Conservation (phyloP, 768 basidiomycete genomes). For the Paxillus ammoniavirescens region DNA sequence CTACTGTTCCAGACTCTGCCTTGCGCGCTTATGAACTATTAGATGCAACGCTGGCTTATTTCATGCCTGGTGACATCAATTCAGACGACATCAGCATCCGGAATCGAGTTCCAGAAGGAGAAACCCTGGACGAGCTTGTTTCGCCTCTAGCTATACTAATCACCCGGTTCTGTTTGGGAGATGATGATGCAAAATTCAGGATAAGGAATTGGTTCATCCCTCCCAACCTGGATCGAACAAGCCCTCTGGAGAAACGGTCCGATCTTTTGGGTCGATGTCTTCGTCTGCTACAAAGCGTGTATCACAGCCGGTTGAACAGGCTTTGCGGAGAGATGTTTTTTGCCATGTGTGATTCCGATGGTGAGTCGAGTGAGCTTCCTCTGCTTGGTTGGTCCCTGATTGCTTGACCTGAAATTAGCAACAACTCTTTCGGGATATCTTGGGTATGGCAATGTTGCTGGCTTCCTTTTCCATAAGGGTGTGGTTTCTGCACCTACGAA, state of each 20-base stretch:
- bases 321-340: constrained; percentile 86
- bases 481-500: constrained; percentile 59
- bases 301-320: constrained; percentile 70
- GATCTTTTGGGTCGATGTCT: constrained; percentile 80
- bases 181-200: constrained; percentile 53
- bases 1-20: constrained; percentile 45
- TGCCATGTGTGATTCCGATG: constrained; percentile 77
- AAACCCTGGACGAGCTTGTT: constrained; percentile 72
- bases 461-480: constrained; percentile 91
- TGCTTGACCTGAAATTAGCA: constrained; percentile 40
- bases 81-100: constrained; percentile 65
- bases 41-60: constrained; percentile 55
- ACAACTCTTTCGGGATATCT: constrained; percentile 69
- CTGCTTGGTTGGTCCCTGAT: neutral
- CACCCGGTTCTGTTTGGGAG: constrained; percentile 64
- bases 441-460: constrained; percentile 95
- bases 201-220: constrained; percentile 74
- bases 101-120: constrained; percentile 39
- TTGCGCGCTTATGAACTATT: constrained; percentile 68
- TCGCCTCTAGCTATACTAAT: constrained; percentile 77
- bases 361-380: constrained; percentile 31
- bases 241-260: constrained; percentile 67
- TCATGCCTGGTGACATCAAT: constrained; percentile 63
- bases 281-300: constrained; percentile 71
- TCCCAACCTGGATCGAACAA: constrained; percentile 73